Percentiles rank a stretch among this genome's conserved stretches.
Conservation (phyloP, 75 land plant species). For the Pseudotsuga menziesii region DNA sequence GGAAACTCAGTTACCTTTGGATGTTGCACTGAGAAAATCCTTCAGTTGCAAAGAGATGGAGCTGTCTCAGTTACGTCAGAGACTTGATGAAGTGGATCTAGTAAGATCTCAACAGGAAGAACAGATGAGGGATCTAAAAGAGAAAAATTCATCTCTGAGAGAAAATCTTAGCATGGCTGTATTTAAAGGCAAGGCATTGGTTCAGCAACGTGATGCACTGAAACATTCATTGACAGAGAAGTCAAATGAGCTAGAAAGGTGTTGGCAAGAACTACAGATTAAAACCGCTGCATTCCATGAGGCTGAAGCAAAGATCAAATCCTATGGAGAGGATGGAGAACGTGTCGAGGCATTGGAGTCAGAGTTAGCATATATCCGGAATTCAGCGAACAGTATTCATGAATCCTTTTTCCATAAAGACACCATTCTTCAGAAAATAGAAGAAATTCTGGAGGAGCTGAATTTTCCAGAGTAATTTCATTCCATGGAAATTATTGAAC, state of each 20-base stretch:
- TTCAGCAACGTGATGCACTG: slow-evolving; percentile 78
- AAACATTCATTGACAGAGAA: slow-evolving; percentile 77
- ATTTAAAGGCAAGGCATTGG: slow-evolving; percentile 83
- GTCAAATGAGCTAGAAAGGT: slow-evolving; percentile 62
- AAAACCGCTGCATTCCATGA: slow-evolving; percentile 56
- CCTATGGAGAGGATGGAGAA: slow-evolving; percentile 60
- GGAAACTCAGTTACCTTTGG: slow-evolving; percentile 21
- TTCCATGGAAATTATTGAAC: slow-evolving; percentile 55
- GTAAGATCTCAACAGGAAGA: slow-evolving; percentile 31
- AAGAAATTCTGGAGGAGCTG: slow-evolving; percentile 69
- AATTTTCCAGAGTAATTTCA: slow-evolving; percentile 70
- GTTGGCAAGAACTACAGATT: slow-evolving; percentile 40
- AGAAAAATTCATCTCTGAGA: slow-evolving; percentile 61
- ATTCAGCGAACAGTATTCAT: slow-evolving; percentile 71
- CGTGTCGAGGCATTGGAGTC: slow-evolving; percentile 81
- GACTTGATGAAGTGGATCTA: slow-evolving; percentile 18
- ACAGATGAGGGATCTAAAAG: slow-evolving; percentile 40
- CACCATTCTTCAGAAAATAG: slow-evolving; percentile 76
- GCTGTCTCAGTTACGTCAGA: slow-evolving; percentile 20
- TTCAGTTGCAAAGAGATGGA: slow-evolving; percentile 24
- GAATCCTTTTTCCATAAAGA: slow-evolving; percentile 81
- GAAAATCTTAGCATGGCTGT: slow-evolving; percentile 95
- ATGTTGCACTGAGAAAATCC: slow-evolving; percentile 23
- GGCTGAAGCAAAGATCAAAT: slow-evolving; percentile 50
- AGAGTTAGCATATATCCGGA: slow-evolving; percentile 79